Evolutionary conservation across 2,329 filamentous ascomycete species (phyloP).

Genomic region (Scopulariopsis brevicaulis): DNA sequence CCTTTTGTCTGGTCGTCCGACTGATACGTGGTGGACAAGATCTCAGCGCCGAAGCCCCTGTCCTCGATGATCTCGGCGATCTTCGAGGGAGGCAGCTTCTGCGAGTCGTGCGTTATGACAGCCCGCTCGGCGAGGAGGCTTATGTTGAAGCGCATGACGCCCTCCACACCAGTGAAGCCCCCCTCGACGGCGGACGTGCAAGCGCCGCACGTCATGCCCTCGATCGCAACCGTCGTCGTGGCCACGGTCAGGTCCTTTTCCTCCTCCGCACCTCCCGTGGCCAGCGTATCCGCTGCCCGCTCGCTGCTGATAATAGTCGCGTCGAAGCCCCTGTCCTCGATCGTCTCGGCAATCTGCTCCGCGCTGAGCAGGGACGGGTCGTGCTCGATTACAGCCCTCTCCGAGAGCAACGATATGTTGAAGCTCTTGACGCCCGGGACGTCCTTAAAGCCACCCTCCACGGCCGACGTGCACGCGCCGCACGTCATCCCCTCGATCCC

Average conservation of each 20-base stretch:
- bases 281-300: slow-evolving; percentile 21
- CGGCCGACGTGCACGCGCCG: slow-evolving; percentile 76
- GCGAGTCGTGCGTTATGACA: slow-evolving; percentile 71
- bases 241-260: slow-evolving; percentile 30
- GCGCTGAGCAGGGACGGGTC: slow-evolving; percentile 44
- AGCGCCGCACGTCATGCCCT: slow-evolving; percentile 95
- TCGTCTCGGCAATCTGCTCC: slow-evolving; percentile 44
- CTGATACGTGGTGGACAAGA: slow-evolving; percentile 66
- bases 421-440: slow-evolving; percentile 63
- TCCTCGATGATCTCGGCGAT: slow-evolving; percentile 82
- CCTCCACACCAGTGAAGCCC: slow-evolving; percentile 66
- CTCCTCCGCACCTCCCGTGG: slow-evolving; percentile 9
- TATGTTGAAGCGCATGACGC: slow-evolving; percentile 84
- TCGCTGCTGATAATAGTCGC: slow-evolving; percentile 67
- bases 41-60: slow-evolving; percentile 71
- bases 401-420: slow-evolving; percentile 73
- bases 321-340: slow-evolving; percentile 68
- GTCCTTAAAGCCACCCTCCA: slow-evolving; percentile 70
- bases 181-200: slow-evolving; percentile 87
- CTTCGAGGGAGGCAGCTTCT: slow-evolving; percentile 57
- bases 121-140: slow-evolving; percentile 87
- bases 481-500: slow-evolving; percentile 85
- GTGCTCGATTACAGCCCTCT: slow-evolving; percentile 77
- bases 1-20: slow-evolving; percentile 39
- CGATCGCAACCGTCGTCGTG: slow-evolving; percentile 78